Conservation (phyloP, 2,329 filamentous ascomycete genomes). For the Mollisiaceae sp. region DNA sequence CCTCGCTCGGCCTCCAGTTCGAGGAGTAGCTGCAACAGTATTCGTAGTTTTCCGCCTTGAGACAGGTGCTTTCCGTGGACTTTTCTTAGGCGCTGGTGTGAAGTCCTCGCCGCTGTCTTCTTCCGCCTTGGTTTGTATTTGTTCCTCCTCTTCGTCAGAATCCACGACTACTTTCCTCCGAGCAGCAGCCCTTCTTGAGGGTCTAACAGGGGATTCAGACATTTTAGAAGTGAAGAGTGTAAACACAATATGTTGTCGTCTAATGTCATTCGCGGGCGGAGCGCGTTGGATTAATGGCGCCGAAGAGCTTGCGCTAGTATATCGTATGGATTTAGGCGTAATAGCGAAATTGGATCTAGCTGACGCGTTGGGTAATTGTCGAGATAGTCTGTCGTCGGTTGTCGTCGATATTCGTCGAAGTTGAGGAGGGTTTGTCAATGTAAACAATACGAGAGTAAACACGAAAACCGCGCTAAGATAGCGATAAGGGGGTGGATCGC, state of each 20-base stretch:
- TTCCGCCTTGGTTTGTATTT: conserved; percentile 63
- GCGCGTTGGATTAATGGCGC: background rate
- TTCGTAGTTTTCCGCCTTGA: conserved; percentile 55
- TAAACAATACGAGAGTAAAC: conserved; percentile 1
- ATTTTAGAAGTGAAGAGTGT: conserved; percentile 23
- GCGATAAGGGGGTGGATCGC: conserved; percentile 11
- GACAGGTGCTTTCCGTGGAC: conserved; percentile 57
- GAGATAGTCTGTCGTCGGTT: conserved; percentile 16
- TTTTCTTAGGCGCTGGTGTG: conserved; percentile 65
- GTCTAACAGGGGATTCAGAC: conserved; percentile 52
- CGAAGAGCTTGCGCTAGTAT: background rate
- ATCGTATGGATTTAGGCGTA: background rate
- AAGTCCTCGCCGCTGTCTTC: conserved; percentile 78
- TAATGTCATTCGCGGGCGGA: background rate
- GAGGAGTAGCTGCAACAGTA: conserved; percentile 35
- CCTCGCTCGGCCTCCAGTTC: conserved; percentile 48
- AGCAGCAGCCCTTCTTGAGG: conserved; percentile 63
- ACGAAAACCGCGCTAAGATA: conserved; percentile 18
- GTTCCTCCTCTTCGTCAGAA: conserved; percentile 76
- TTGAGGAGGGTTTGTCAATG: conserved; percentile 9
- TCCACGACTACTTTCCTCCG: conserved; percentile 78
- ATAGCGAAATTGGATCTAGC: background rate
- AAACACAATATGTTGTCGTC: background rate
- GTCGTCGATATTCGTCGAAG: conserved; percentile 23
- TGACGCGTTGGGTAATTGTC: conserved; percentile 28